These are phyloP conservation scores for Globisporangium lucens DNA, from an alignment of 352 stramenopile species.

Conservation along the genomic window DNA sequence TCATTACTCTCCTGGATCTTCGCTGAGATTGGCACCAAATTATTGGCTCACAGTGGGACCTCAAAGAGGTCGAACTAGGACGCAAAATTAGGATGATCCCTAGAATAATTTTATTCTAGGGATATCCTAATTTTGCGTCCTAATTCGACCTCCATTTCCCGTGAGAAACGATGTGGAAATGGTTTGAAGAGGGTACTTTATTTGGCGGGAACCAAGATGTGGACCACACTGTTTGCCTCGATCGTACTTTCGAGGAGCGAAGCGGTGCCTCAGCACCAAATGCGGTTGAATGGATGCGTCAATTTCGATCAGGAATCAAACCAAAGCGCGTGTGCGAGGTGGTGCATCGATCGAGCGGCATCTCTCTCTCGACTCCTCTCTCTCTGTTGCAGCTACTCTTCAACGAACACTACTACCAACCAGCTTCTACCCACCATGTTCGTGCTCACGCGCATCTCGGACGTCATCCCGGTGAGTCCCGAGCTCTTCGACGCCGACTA, in stretches of 20 bases:
- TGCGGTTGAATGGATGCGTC: background rate
- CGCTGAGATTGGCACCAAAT: no score
- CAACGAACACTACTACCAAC: background rate
- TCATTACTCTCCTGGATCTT: no score
- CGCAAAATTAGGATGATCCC: no score
- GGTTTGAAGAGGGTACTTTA: no score
- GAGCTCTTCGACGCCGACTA: conserved; percentile 82
- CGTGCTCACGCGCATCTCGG: conserved; percentile 79
- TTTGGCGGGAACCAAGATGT: no score
- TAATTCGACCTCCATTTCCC: no score
- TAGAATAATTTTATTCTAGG: no score
- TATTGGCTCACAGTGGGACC: no score
- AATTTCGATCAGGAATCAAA: background rate
- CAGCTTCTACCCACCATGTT: conserved; percentile 46
- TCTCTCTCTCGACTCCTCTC: background rate
- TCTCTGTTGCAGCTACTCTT: background rate
- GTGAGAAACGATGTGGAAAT: no score
- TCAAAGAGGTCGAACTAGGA: no score
- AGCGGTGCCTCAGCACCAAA: background rate
- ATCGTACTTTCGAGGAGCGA: background rate
- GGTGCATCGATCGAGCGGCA: background rate
- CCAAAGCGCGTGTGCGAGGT: background rate
- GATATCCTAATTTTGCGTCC: no score
- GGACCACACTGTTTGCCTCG: background rate
- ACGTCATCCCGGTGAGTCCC: conserved; percentile 81